Percentiles rank a stretch among this genome's conserved stretches.
Evolutionary conservation across 1,139 yeast genomes (phyloP).

Genomic region (Saccharomyces pastorianus): DNA sequence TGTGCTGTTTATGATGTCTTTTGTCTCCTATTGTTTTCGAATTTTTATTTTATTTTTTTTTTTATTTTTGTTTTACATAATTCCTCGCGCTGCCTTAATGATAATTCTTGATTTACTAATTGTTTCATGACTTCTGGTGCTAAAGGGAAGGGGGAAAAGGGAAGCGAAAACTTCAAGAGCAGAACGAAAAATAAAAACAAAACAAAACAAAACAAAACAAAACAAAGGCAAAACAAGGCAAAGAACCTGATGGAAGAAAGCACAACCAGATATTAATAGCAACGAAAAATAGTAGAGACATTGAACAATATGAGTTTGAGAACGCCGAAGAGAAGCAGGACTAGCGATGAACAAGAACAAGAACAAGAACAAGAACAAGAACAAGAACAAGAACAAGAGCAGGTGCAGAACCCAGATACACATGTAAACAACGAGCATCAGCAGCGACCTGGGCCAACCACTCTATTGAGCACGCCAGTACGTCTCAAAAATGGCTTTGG

Average conservation of each 20-base stretch:
- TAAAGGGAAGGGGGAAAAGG: constrained; percentile 3
- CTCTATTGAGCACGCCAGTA: neutral
- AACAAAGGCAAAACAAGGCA: neutral
- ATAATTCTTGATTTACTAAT: neutral
- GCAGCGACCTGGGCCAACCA: neutral
- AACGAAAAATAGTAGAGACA: neutral
- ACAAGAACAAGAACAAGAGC: neutral
- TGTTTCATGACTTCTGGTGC: neutral
- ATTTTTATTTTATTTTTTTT: neutral
- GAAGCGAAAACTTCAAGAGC: constrained; percentile 2
- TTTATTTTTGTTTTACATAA: neutral
- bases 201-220: neutral
- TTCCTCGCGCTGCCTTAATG: neutral
- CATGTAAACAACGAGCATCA: neutral
- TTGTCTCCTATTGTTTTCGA: neutral
- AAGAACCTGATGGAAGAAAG: neutral
- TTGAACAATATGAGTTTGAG: neutral
- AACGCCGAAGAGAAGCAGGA: constrained; percentile 1
- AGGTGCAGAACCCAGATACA: neutral
- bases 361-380: neutral
- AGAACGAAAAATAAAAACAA: neutral
- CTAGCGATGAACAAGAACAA: neutral
- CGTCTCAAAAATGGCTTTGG: neutral
- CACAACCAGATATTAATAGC: neutral
- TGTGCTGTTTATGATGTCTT: neutral